Evolutionary conservation across 106 monocot genomes (phyloP).

Genomic region (Phalaenopsis equestris): DNA sequence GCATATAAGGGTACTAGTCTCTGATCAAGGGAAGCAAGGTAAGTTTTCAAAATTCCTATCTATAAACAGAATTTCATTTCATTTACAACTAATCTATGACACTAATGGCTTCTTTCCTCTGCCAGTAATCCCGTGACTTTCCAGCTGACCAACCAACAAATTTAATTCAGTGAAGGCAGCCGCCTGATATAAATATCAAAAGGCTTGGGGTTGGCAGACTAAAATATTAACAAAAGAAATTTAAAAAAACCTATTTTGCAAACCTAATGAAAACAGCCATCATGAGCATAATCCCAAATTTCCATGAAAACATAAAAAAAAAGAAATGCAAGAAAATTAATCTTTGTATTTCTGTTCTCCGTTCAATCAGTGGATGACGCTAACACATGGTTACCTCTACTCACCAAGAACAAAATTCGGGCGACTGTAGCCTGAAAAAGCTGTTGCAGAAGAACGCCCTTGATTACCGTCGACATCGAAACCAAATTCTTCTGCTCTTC

Average conservation of each 20-base stretch:
- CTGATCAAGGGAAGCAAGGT: too few species aligned
- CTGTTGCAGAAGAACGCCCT: slow-evolving; percentile 75
- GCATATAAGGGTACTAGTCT: background rate
- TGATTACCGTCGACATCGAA: slow-evolving; percentile 29
- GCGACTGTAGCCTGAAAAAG: slow-evolving; percentile 50
- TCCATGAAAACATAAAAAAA: background rate
- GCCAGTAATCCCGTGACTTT: background rate
- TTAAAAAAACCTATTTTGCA: background rate
- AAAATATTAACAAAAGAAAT: slow-evolving; percentile 1
- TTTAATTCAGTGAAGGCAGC: background rate
- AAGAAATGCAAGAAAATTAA: background rate
- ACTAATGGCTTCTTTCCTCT: background rate
- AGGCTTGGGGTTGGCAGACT: too few species aligned
- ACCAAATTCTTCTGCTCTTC: slow-evolving; percentile 73
- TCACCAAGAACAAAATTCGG: slow-evolving; percentile 57
- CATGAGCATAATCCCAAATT: background rate
- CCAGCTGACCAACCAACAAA: background rate
- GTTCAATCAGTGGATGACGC: background rate
- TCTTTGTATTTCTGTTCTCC: background rate
- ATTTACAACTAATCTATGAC: background rate
- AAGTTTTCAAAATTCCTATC: too few species aligned
- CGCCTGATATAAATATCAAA: background rate
- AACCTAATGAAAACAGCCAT: background rate
- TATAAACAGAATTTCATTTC: too few species aligned
- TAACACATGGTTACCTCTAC: slow-evolving; percentile 7